These are phyloP conservation scores for Bacidia rubella DNA, from an alignment of 495 filamentous ascomycete genomes.

Conservation along the genomic window DNA sequence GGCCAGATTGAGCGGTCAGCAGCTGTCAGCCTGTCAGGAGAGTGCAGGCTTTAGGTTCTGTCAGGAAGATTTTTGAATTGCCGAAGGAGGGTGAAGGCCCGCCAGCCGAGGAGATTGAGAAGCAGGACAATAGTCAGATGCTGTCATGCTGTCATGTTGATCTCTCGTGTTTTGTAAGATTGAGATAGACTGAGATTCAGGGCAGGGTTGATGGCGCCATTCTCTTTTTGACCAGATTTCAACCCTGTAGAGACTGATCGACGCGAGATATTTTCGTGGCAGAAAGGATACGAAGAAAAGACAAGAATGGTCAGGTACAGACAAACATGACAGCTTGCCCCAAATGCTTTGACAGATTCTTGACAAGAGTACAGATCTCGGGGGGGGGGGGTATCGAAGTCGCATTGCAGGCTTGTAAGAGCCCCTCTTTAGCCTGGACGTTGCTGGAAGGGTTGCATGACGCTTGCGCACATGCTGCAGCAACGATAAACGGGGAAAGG, in stretches of 20 bases:
- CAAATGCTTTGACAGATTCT: no score
- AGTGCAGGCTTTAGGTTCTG: neutral
- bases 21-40: neutral
- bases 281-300: neutral
- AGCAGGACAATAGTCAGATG: neutral
- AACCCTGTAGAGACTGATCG: neutral
- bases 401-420: conserved; percentile 1
- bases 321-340: no score
- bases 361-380: neutral
- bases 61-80: neutral
- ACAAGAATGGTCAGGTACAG: no score
- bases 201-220: conserved; percentile 7
- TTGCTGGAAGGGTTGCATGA: neutral
- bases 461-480: conserved; percentile 19
- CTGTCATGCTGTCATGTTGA: no score
- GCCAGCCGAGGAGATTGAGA: neutral
- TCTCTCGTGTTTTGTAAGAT: neutral
- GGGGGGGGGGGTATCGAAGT: neutral
- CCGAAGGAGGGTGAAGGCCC: neutral
- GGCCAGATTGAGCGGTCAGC: neutral
- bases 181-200: neutral
- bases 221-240: neutral
- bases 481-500: conserved; percentile 26
- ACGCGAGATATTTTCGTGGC: neutral
- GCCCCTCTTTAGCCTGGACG: neutral